Percentiles rank a stretch among this genome's conserved stretches.
phyloP scores from a whole-genome alignment of 805 yeast species.

The Nakazawaea pomicola region DNA sequence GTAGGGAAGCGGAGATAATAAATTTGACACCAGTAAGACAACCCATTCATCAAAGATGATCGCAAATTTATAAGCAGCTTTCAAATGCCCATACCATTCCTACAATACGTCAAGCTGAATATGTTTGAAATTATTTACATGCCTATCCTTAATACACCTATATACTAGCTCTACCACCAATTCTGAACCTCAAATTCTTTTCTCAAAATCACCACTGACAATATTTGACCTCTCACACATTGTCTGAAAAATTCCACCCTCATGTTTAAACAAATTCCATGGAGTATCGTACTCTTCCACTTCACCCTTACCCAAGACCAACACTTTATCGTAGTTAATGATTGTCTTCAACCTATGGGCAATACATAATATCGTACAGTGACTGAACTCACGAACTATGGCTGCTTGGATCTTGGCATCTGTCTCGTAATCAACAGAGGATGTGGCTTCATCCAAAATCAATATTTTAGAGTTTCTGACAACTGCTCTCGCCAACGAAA shows the following conservation, averaged over 20 bases:
- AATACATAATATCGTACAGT: constrained; percentile 66
- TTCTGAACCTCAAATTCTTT: not conserved
- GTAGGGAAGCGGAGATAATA: no score
- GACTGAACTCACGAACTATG: constrained; percentile 50
- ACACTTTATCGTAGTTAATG: constrained; percentile 49
- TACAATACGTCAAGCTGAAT: no score
- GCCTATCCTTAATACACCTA: no score
- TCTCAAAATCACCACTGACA: constrained; percentile 29
- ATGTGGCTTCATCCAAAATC: constrained; percentile 73
- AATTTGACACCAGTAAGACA: no score
- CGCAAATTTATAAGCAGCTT: no score
- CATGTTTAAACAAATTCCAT: constrained; percentile 31
- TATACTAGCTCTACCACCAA: no score
- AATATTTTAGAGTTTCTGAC: constrained; percentile 58
- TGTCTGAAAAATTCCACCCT: constrained; percentile 41
- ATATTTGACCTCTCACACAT: constrained; percentile 48
- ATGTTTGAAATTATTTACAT: no score
- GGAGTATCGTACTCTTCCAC: constrained; percentile 55
- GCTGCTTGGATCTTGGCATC: constrained; percentile 62
- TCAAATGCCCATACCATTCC: no score
- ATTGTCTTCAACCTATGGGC: constrained; percentile 70
- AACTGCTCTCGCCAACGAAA: constrained; percentile 67
- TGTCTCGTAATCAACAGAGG: constrained; percentile 70
- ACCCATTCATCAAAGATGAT: no score
- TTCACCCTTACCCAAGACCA: constrained; percentile 56